phyloP scores from a whole-genome alignment of 2,329 filamentous ascomycete species.

The Sporothrix pseudoabietina region DNA sequence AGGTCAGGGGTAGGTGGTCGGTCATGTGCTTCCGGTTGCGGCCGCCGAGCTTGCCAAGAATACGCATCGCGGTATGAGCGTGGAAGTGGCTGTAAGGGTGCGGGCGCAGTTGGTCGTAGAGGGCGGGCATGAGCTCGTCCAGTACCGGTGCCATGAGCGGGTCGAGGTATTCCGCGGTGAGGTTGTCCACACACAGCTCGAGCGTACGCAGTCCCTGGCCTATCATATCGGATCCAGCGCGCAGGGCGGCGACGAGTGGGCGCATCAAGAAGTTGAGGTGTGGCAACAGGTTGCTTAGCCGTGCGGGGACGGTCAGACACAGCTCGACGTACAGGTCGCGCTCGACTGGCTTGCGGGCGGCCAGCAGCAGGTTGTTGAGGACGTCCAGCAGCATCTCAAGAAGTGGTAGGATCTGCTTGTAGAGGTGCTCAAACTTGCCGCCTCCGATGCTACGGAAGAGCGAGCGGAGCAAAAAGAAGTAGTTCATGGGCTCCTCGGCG shows the following conservation, averaged over 20 bases:
- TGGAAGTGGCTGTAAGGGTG: conserved; percentile 97
- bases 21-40: conserved; percentile 95
- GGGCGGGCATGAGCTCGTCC: conserved; percentile 94
- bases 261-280: conserved; percentile 97
- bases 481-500: conserved; percentile 97
- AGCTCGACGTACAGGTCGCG: conserved; percentile 96
- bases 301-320: conserved; percentile 90
- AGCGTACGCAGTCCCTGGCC: conserved; percentile 91
- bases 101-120: conserved; percentile 93
- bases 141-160: conserved; percentile 99
- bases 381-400: conserved; percentile 98
- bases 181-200: conserved; percentile 95
- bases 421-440: conserved; percentile 94
- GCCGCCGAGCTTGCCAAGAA: conserved; percentile 92
- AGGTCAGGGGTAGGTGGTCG: conserved; percentile 79
- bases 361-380: conserved; percentile 89
- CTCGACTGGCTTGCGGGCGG: conserved; percentile 85
- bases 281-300: conserved; percentile 89
- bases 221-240: conserved; percentile 89
- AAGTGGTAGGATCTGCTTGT: conserved; percentile 95
- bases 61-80: conserved; percentile 95
- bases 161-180: conserved; percentile 96
- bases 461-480: conserved; percentile 89
- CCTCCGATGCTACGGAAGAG: conserved; percentile 96
- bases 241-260: conserved; percentile 90